Conservation (phyloP, 768 basidiomycete species). For the Podaxis sp. region DNA sequence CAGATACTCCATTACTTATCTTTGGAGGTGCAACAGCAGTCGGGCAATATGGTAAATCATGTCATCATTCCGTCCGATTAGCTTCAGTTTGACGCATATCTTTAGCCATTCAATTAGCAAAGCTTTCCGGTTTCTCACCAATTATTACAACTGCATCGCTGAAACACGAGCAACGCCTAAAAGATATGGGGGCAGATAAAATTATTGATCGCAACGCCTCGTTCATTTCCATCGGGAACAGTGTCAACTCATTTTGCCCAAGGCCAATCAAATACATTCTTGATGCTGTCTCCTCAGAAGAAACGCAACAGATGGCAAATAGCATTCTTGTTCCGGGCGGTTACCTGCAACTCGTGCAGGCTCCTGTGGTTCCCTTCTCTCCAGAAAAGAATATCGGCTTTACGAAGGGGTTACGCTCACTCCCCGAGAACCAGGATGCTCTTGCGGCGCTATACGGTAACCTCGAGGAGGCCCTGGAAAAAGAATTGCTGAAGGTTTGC, state of each 20-base stretch:
- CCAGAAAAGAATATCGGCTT: slow-evolving; percentile 11
- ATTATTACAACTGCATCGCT: slow-evolving; percentile 34
- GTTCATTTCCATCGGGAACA: background rate
- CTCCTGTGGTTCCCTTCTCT: background rate
- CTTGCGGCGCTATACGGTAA: slow-evolving; percentile 19
- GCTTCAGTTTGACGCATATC: slow-evolving; percentile 15
- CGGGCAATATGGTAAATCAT: slow-evolving; percentile 21
- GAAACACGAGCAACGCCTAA: slow-evolving; percentile 22
- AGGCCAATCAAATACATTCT: slow-evolving; percentile 16
- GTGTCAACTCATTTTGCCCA: slow-evolving; percentile 6
- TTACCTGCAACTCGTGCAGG: slow-evolving; percentile 16
- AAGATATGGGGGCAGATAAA: slow-evolving; percentile 32
- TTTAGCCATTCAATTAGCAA: slow-evolving; percentile 37
- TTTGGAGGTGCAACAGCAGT: slow-evolving; percentile 25
- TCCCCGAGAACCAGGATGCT: slow-evolving; percentile 15
- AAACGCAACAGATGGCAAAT: slow-evolving; percentile 32
- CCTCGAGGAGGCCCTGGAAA: slow-evolving; percentile 23
- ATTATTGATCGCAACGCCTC: slow-evolving; percentile 24
- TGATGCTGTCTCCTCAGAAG: slow-evolving; percentile 26
- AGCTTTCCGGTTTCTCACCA: slow-evolving; percentile 33
- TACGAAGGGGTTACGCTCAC: slow-evolving; percentile 21
- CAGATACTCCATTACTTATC: slow-evolving; percentile 24
- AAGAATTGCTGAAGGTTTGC: slow-evolving; percentile 30
- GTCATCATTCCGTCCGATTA: slow-evolving; percentile 14
- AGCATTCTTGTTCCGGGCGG: slow-evolving; percentile 32